Evolutionary conservation across 2,329 filamentous ascomycete genomes (phyloP).

Genomic region (Cladophialophora chaetospira): DNA sequence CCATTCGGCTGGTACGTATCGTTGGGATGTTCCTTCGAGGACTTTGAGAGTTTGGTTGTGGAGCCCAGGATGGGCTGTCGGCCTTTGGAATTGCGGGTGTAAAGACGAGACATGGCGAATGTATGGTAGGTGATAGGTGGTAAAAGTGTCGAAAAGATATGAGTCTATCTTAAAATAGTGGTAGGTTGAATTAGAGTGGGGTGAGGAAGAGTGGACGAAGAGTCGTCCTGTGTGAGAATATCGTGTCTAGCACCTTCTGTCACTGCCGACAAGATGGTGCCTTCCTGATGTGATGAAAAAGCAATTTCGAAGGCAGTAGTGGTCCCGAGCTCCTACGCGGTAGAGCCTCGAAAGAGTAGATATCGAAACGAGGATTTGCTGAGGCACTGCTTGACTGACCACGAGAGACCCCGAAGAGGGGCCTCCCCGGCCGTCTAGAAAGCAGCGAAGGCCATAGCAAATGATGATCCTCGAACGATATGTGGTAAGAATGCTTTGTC

Average conservation of each 20-base stretch:
- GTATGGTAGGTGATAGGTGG: not conserved
- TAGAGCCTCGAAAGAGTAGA: conserved; percentile 52
- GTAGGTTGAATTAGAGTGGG: conserved; percentile 17
- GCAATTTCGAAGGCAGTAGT: conserved; percentile 63
- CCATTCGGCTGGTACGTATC: conserved; percentile 21
- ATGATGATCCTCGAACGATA: conserved; percentile 71
- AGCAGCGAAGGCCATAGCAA: conserved; percentile 74
- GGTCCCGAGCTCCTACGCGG: conserved; percentile 38
- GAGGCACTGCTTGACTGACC: conserved; percentile 23
- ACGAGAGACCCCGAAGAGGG: conserved; percentile 24
- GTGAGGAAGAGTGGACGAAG: conserved; percentile 16
- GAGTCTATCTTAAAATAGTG: not conserved
- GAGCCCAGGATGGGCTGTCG: conserved; percentile 28
- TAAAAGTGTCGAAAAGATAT: not conserved
- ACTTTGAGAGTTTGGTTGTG: conserved; percentile 16
- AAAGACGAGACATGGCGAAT: conserved; percentile 26
- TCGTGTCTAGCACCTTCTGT: conserved; percentile 32
- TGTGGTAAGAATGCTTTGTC: conserved; percentile 44
- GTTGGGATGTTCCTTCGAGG: conserved; percentile 19
- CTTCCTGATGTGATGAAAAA: conserved; percentile 44
- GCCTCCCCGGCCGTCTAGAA: conserved; percentile 83
- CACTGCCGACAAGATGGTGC: conserved; percentile 31
- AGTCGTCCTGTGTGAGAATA: conserved; percentile 19
- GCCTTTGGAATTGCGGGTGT: conserved; percentile 26
- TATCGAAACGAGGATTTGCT: conserved; percentile 42